A percentile compares a stretch with the other conserved stretches of the same genome.
phyloP scores from a whole-genome alignment of 1,284 basidiomycete genomes.

The Pascua sp. region DNA sequence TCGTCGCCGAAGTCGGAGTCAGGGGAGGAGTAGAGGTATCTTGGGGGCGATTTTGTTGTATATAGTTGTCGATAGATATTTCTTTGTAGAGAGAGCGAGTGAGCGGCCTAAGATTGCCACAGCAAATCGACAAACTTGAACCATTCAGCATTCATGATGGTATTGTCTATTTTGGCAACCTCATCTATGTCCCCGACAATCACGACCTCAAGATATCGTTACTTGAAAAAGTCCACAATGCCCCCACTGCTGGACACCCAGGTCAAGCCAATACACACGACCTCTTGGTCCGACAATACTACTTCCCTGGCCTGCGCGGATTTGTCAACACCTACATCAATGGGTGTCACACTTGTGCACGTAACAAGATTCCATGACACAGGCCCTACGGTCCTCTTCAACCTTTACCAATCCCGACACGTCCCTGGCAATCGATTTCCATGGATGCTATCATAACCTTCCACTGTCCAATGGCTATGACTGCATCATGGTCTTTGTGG shows the following conservation, averaged over 20 bases:
- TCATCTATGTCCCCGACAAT: constrained; percentile 5
- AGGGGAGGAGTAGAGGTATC: no score
- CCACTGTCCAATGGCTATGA: constrained; percentile 48
- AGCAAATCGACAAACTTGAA: not conserved
- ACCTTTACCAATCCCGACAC: constrained; percentile 46
- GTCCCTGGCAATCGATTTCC: constrained; percentile 34
- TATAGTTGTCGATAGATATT: no score
- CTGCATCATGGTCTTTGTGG: constrained; percentile 52
- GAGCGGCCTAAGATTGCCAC: no score
- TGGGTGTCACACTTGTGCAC: constrained; percentile 51
- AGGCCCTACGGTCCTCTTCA: constrained; percentile 44
- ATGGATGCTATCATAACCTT: constrained; percentile 55
- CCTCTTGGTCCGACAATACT: constrained; percentile 26
- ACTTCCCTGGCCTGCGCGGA: constrained; percentile 25
- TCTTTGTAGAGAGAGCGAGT: no score
- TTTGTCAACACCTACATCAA: constrained; percentile 29
- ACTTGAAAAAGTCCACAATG: constrained; percentile 28
- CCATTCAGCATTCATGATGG: not conserved
- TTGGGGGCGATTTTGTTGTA: no score
- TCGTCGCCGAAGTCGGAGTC: no score
- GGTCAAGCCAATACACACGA: constrained; percentile 49
- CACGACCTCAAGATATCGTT: constrained; percentile 10
- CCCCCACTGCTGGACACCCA: constrained; percentile 47
- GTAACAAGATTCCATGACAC: constrained; percentile 43
- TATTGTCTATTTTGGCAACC: not conserved